A percentile compares a stretch with the other conserved stretches of the same genome.
phyloP scores from a whole-genome alignment of 768 basidiomycete genomes.

The Hysterangium stoloniferum region DNA sequence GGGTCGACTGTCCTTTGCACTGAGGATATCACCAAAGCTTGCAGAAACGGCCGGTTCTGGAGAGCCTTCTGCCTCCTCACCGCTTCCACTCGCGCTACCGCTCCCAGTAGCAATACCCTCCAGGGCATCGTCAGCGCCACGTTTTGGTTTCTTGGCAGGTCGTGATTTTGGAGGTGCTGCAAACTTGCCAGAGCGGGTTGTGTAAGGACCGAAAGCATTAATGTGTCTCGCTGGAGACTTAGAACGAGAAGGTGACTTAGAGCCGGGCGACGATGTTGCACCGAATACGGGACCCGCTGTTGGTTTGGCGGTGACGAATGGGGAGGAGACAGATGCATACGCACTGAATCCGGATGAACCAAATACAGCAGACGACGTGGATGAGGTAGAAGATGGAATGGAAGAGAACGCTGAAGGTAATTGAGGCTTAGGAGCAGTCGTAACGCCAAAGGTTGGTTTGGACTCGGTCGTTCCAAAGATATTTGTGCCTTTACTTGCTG shows the following conservation, averaged over 20 bases:
- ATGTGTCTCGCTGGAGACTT: constrained; percentile 17
- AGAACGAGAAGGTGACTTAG: constrained; percentile 7
- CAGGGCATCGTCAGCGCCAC: constrained; percentile 1
- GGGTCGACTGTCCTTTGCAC: constrained; percentile 21
- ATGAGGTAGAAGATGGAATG: background rate
- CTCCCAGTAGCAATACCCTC: constrained; percentile 5
- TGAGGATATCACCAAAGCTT: constrained; percentile 8
- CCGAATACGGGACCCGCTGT: constrained; percentile 49
- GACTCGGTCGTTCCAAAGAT: constrained; percentile 11
- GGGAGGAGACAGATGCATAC: constrained; percentile 66
- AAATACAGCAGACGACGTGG: constrained; percentile 8
- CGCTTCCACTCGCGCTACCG: constrained; percentile 2
- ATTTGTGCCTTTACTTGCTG: constrained; percentile 13
- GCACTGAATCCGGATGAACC: constrained; percentile 56
- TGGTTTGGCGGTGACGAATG: constrained; percentile 59
- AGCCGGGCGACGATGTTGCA: constrained; percentile 23
- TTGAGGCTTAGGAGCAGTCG: constrained; percentile 11
- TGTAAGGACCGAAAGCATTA: constrained; percentile 13
- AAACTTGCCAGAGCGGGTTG: constrained; percentile 16
- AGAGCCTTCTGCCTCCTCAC: constrained; percentile 13
- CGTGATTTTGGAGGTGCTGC: constrained; percentile 15
- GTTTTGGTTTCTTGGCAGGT: constrained; percentile 11
- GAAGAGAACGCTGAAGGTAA: constrained; percentile 19
- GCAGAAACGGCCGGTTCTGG: constrained; percentile 16
- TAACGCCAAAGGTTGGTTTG: constrained; percentile 12